A percentile compares a stretch with the other conserved stretches of the same genome.
Conservation (phyloP, 2,329 filamentous ascomycete genomes). For the Chrysoporthe puriensis region DNA sequence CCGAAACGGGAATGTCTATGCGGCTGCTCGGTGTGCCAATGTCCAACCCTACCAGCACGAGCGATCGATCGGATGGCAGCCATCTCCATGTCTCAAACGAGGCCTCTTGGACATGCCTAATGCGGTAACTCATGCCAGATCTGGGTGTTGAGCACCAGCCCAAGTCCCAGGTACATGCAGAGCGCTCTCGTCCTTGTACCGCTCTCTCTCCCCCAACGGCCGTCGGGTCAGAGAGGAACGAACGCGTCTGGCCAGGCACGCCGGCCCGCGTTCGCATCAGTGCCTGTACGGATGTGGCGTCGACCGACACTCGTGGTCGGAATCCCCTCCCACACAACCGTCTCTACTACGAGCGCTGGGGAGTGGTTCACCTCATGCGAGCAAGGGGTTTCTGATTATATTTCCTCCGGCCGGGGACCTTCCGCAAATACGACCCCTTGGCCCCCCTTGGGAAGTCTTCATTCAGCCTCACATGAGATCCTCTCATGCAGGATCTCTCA, state of each 20-base stretch:
- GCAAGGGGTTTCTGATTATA: background rate
- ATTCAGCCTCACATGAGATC: background rate
- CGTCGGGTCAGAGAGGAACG: background rate
- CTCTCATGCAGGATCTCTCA: background rate
- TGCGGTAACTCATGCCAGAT: background rate
- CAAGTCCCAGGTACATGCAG: conserved; percentile 8
- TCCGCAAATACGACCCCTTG: background rate
- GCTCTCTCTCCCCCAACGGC: background rate
- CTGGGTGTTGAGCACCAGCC: too few species aligned
- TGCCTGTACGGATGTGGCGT: too few species aligned
- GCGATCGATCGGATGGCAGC: background rate
- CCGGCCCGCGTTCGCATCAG: background rate
- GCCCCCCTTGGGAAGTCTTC: background rate
- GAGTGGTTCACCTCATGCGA: background rate
- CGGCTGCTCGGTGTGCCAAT: background rate
- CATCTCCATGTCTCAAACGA: background rate
- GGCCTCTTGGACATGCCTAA: conserved; percentile 19
- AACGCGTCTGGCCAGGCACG: background rate
- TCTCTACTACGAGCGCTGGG: background rate
- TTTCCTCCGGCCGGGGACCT: background rate
- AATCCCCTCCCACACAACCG: background rate
- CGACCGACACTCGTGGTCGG: background rate
- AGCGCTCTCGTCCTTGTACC: background rate
- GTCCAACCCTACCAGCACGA: background rate
- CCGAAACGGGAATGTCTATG: conserved; percentile 29